Evolutionary conservation across 192 early-diverging fungal genomes (phyloP).

Genomic region (Rhizophagus prolifer): DNA sequence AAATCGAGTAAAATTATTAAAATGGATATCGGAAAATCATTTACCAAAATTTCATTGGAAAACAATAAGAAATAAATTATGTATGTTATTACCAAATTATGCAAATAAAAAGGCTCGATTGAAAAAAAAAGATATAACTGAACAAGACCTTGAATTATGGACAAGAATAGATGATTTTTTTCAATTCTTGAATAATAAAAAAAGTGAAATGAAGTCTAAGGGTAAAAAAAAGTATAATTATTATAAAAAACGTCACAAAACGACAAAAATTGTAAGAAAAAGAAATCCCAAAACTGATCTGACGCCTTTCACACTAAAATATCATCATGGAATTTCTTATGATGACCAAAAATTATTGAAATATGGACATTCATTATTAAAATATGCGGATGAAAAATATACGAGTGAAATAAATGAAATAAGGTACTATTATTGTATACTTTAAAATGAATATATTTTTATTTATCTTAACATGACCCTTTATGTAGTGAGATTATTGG

Average conservation of each 20-base stretch:
- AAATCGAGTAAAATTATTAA: not conserved
- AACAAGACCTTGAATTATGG: not conserved
- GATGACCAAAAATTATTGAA: not conserved
- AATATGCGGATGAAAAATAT: not conserved
- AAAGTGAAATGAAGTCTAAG: not conserved
- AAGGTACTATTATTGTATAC: not conserved
- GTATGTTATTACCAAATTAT: not conserved
- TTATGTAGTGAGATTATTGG: no score
- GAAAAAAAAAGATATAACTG: not conserved
- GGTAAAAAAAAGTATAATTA: not conserved
- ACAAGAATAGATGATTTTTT: not conserved
- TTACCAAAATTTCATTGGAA: not conserved
- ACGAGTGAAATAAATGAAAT: not conserved
- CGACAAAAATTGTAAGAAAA: not conserved
- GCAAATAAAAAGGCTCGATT: not conserved
- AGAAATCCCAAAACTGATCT: not conserved
- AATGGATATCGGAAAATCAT: not conserved
- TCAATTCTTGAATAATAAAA: not conserved
- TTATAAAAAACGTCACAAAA: not conserved
- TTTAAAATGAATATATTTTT: no score
- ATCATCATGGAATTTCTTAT: not conserved
- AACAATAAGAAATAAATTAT: not conserved
- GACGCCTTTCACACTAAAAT: not conserved
- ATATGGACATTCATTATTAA: not conserved
- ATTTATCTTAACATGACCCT: no score